Percentiles rank a stretch among this genome's conserved stretches.
phyloP scores from a whole-genome alignment of 192 early-diverging fungal genomes.

The Helicostylum pulchrum region DNA sequence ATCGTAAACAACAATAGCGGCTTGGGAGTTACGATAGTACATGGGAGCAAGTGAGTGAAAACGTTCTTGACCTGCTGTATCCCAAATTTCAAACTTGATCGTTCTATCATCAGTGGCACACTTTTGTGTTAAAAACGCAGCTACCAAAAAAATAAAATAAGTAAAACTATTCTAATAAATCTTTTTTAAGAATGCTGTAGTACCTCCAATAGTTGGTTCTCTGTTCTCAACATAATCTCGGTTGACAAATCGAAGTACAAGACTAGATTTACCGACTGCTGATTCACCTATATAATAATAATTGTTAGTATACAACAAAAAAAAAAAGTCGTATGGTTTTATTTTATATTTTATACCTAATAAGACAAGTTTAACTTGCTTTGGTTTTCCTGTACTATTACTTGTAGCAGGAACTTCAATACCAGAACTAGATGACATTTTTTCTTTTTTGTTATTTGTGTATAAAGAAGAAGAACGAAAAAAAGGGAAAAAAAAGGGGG shows the following conservation, averaged over 20 bases:
- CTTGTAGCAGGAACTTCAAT: not conserved
- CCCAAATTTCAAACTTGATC: slow-evolving; percentile 86
- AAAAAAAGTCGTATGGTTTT: not conserved
- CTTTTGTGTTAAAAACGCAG: slow-evolving; percentile 90
- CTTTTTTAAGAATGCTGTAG: too few relatives aligned
- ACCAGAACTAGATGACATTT: slow-evolving; percentile 13
- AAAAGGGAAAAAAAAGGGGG: slow-evolving; percentile 3
- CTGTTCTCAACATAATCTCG: slow-evolving; percentile 96
- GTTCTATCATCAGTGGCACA: slow-evolving; percentile 84
- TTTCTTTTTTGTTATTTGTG: not conserved
- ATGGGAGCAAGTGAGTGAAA: slow-evolving; percentile 88
- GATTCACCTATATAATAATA: slow-evolving; percentile 58
- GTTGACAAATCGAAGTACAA: slow-evolving; percentile 94
- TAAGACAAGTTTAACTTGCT: slow-evolving; percentile 96
- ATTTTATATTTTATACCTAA: slow-evolving; percentile 56
- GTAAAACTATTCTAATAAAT: not conserved
- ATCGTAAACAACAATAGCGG: slow-evolving; percentile 96
- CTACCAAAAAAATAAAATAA: slow-evolving; percentile 27
- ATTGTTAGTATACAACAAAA: not conserved
- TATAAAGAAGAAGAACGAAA: not conserved
- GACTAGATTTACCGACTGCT: slow-evolving; percentile 96
- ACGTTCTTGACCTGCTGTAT: slow-evolving; percentile 97
- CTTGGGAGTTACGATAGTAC: slow-evolving; percentile 99
- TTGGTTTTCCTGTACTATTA: slow-evolving; percentile 57
- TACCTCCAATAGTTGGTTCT: slow-evolving; percentile 96